Base-by-base conservation (phyloP, 2,329 filamentous ascomycete genomes). In the Colletotrichum horii region DNA sequence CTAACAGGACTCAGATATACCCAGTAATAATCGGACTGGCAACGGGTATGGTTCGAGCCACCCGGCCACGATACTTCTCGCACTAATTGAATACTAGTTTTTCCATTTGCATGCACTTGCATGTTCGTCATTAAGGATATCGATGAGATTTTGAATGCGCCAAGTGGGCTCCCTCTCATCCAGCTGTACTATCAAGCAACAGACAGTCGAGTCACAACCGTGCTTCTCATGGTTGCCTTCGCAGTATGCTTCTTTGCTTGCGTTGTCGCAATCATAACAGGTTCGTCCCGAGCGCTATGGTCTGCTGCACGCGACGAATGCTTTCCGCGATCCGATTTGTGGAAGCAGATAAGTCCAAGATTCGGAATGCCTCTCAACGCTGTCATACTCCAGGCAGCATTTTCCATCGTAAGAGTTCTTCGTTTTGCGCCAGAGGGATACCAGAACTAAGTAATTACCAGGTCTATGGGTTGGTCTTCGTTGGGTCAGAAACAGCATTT, bases 321-420 rank as follows among this genome's bases (percentile, higher is more conserved):
- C 24, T 64, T 82, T 19, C 81, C 81, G 8, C 79, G 79, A 14
- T 81, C 80, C 1, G 66, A 76, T 1, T 34, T 80, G 16, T 82
- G 80, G 81, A 77, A 76, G 22, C 73, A 56, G 0, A 64, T 82
- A 4, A 77, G 79, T 61, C 22, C 73, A 0, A 62, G 4, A 4
- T 82, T 81, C 15, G 43, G 80, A 48, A 80, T 82, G 32, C 81
- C 81, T 0, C 71, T 80, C n/a, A 82, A 82, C 16, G 77, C 81
- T 1, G 60, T 64, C 34, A 15, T 64, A n/a, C 12, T 64, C 14
- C 60, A 64, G 60, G 60, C 32, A 8, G n/a, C 60, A 22, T 64
- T 64, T 43, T 36, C 60, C 34, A 26, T 38, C 22, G 60, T 64
- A 38, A 64, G 60, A 28, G 14, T 12, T 8, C 30, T 3, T 24